Conservation (phyloP, 2,329 filamentous ascomycete genomes). For the Claviceps humidiphila region DNA sequence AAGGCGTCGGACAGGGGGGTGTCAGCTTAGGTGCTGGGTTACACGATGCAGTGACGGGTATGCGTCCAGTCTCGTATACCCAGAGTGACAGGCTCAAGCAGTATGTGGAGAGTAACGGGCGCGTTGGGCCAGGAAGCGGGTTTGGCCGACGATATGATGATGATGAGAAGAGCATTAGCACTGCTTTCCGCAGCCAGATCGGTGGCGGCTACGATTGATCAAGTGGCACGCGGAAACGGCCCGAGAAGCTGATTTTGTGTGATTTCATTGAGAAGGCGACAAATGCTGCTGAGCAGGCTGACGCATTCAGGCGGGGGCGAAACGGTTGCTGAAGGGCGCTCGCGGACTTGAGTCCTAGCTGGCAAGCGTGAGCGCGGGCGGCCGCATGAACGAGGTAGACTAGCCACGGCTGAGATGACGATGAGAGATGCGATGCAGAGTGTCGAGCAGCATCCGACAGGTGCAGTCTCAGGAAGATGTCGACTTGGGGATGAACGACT, state of each 20-base stretch:
- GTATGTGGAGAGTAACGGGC: slow-evolving; percentile 78
- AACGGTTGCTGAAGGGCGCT: background rate
- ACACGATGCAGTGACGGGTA: slow-evolving; percentile 57
- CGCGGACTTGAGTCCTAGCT: background rate
- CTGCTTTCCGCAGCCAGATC: slow-evolving; percentile 91
- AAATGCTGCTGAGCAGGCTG: background rate
- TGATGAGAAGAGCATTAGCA: slow-evolving; percentile 90
- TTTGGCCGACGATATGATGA: slow-evolving; percentile 69
- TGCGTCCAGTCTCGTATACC: slow-evolving; percentile 45
- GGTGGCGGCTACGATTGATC: slow-evolving; percentile 49
- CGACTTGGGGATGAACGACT: background rate
- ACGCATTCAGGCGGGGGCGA: background rate
- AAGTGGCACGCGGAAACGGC: slow-evolving; percentile 17
- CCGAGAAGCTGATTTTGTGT: background rate
- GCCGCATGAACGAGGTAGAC: background rate
- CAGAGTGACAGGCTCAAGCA: slow-evolving; percentile 72
- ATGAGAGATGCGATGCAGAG: background rate
- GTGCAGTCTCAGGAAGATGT: background rate
- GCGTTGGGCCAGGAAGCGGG: slow-evolving; percentile 51
- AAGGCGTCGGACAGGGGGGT: slow-evolving; percentile 68
- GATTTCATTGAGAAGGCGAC: background rate
- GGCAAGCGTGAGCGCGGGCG: background rate
- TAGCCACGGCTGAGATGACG: background rate
- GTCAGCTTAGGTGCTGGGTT: slow-evolving; percentile 76
- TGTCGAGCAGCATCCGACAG: background rate